Evolutionary conservation across 768 basidiomycete species (phyloP).

Genomic region (Leccinum rimulosum): DNA sequence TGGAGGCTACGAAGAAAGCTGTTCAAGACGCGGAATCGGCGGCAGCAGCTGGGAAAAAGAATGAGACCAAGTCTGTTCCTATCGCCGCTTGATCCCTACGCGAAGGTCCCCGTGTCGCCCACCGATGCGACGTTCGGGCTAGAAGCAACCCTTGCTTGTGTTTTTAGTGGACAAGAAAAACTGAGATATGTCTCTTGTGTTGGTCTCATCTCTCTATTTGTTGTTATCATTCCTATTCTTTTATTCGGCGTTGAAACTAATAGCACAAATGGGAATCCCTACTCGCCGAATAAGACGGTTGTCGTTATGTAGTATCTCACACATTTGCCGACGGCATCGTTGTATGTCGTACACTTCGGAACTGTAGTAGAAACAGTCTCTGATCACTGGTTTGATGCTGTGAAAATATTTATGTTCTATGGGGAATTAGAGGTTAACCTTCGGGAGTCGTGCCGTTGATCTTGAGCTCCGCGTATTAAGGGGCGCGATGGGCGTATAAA

Average conservation of each 20-base stretch:
- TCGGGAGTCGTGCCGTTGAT: background rate
- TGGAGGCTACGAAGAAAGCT: conserved; percentile 68
- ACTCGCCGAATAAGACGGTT: conserved; percentile 10
- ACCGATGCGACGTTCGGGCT: background rate
- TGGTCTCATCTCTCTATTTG: conserved; percentile 13
- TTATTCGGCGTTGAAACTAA: conserved; percentile 2
- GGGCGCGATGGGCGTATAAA: background rate
- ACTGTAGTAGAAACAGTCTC: conserved; percentile 16
- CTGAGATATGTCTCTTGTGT: conserved; percentile 8
- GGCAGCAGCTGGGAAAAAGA: conserved; percentile 58
- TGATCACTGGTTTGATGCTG: background rate
- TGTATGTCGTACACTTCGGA: conserved; percentile 10
- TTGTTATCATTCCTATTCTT: conserved; percentile 19
- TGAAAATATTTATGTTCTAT: background rate
- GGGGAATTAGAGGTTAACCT: background rate
- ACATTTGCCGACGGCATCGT: conserved; percentile 8
- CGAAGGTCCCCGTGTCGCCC: background rate
- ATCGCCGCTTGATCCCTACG: conserved; percentile 31
- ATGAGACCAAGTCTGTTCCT: conserved; percentile 46
- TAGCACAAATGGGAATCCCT: conserved; percentile 13
- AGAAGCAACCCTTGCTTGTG: conserved; percentile 11
- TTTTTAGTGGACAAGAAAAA: conserved; percentile 19
- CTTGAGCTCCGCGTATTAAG: background rate
- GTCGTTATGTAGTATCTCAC: conserved; percentile 24
- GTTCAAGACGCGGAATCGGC: conserved; percentile 63